Evolutionary conservation across 2,329 filamentous ascomycete species (phyloP).

Genomic region (Pyrenophora tritici-repentis): DNA sequence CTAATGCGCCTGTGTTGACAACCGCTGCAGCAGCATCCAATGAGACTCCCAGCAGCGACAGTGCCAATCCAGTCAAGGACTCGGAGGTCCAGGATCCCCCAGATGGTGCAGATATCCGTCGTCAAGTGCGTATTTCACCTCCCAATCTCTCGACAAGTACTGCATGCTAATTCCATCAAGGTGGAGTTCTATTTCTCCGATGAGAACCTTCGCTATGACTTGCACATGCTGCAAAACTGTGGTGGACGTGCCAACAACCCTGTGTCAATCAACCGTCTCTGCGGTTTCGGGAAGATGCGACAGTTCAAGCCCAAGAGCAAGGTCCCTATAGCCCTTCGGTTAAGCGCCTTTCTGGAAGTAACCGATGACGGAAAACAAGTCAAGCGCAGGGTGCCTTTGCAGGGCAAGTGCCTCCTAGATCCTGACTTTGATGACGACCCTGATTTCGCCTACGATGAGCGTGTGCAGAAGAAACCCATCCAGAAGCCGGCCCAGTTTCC

Average conservation of each 20-base stretch:
- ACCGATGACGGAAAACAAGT: slow-evolving; percentile 50
- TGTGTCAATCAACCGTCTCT: slow-evolving; percentile 51
- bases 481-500: slow-evolving; percentile 30
- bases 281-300: slow-evolving; percentile 55
- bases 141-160: not conserved
- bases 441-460: slow-evolving; percentile 41
- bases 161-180: slow-evolving; percentile 27
- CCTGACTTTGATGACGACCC: slow-evolving; percentile 28
- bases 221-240: slow-evolving; percentile 50
- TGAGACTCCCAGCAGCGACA: not conserved
- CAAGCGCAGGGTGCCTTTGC: slow-evolving; percentile 50
- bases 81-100: slow-evolving; percentile 26
- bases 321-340: slow-evolving; percentile 50
- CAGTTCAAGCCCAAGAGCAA: slow-evolving; percentile 47
- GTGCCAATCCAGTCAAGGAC: not conserved
- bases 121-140: slow-evolving; percentile 26
- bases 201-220: slow-evolving; percentile 52
- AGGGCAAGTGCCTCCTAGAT: slow-evolving; percentile 38
- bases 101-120: slow-evolving; percentile 34
- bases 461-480: slow-evolving; percentile 5
- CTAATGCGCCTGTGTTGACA: not conserved
- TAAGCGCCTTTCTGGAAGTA: slow-evolving; percentile 51
- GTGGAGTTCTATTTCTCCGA: slow-evolving; percentile 59
- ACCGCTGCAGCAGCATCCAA: not conserved
- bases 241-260: slow-evolving; percentile 49